Percentiles rank a stretch among this genome's conserved stretches.
Evolutionary conservation across 352 stramenopile genomes (phyloP).

Genomic region (Phytophthora megakarya): DNA sequence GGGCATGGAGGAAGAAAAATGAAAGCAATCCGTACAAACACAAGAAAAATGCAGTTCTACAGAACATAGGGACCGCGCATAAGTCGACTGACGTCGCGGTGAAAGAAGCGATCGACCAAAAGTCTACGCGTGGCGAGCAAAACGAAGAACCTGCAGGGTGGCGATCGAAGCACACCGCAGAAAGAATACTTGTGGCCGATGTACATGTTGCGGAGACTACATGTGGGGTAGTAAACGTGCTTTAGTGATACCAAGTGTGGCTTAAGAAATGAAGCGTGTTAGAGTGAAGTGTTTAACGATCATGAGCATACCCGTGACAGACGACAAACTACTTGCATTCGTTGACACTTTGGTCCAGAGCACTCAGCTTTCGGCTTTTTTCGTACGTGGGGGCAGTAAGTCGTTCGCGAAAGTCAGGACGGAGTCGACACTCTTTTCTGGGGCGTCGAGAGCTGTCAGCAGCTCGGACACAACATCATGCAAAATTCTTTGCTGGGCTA

Average conservation of each 20-base stretch:
- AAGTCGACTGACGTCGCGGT: constrained; percentile 7
- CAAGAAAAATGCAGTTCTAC: constrained; percentile 9
- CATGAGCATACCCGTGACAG: background rate
- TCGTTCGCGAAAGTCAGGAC: no score
- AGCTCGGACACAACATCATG: no score
- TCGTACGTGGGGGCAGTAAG: no score
- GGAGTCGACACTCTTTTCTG: no score
- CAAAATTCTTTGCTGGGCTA: no score
- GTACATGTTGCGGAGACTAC: background rate
- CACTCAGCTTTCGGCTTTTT: background rate
- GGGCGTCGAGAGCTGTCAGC: no score
- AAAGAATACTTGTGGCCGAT: background rate
- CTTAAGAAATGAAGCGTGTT: constrained; percentile 17
- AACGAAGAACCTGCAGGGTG: constrained; percentile 9
- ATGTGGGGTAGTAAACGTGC: background rate
- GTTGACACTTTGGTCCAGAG: no score
- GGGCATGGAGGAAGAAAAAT: constrained; percentile 7
- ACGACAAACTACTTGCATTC: background rate
- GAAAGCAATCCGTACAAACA: constrained; percentile 19
- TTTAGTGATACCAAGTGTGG: constrained; percentile 14
- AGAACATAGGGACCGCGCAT: background rate
- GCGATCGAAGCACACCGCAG: constrained; percentile 21
- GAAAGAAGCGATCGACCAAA: constrained; percentile 7
- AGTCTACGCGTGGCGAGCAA: background rate
- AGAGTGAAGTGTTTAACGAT: constrained; percentile 14